Evolutionary conservation across 176 grass and related monocot genomes (phyloP).

Genomic region (Cenchrus purpureus): DNA sequence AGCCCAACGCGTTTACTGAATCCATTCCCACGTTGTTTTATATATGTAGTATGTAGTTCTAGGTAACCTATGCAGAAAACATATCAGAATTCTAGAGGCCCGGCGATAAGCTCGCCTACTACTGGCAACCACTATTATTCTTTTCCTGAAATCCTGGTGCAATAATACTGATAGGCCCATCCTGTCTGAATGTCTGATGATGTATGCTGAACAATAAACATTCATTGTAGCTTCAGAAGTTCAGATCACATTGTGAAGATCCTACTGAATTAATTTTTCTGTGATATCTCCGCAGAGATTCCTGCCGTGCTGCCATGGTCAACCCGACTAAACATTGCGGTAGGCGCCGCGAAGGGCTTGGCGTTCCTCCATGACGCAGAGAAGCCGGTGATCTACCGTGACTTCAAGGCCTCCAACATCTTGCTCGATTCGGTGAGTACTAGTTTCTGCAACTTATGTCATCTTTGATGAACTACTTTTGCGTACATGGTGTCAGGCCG

Average conservation of each 20-base stretch:
- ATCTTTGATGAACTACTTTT: neutral
- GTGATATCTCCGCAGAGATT: slow-evolving; percentile 43
- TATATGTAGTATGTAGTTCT: neutral
- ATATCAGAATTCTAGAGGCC: neutral
- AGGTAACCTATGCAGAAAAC: neutral
- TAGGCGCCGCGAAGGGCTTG: slow-evolving; percentile 80
- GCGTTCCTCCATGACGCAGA: slow-evolving; percentile 82
- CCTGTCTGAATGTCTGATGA: slow-evolving; percentile 1
- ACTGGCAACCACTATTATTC: neutral
- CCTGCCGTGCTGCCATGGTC: slow-evolving; percentile 63
- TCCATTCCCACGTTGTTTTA: neutral
- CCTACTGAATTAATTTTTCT: slow-evolving; percentile 8
- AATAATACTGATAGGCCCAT: neutral
- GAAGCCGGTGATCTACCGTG: slow-evolving; percentile 92
- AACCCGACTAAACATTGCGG: slow-evolving; percentile 73
- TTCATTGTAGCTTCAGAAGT: neutral
- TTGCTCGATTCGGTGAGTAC: slow-evolving; percentile 72
- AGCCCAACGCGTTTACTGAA: slow-evolving; percentile 29
- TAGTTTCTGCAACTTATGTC: neutral
- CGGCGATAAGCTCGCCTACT: neutral
- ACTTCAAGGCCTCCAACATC: slow-evolving; percentile 92
- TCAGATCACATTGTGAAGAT: neutral
- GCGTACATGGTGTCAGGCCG: neutral
- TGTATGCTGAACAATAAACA: neutral
- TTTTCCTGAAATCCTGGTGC: slow-evolving; percentile 18